Conservation (phyloP, 2,329 filamentous ascomycete genomes). For the Fusarium liriodendri region DNA sequence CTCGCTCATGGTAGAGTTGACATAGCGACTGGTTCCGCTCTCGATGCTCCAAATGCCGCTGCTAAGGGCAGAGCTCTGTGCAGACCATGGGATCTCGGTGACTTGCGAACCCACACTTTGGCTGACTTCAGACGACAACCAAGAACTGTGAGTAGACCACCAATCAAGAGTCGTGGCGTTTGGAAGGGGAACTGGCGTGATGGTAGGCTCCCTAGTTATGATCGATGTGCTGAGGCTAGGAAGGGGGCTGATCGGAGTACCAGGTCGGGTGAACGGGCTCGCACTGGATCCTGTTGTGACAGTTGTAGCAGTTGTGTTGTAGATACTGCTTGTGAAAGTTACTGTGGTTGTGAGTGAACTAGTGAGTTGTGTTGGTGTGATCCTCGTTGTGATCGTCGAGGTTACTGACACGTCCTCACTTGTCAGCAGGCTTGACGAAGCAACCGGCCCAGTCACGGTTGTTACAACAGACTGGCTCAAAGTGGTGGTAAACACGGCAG, state of each 20-base stretch:
- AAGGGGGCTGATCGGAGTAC: slow-evolving; percentile 3
- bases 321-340: slow-evolving; percentile 20
- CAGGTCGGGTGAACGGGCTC: neutral
- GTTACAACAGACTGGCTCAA: neutral
- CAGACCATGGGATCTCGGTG: neutral
- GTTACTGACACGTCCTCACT: slow-evolving; percentile 4
- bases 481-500: neutral
- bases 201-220: slow-evolving; percentile 18
- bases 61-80: slow-evolving; percentile 9
- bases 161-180: slow-evolving; percentile 21
- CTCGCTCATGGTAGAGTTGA: slow-evolving; percentile 26
- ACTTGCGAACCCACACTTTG: neutral
- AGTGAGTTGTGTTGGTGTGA: slow-evolving; percentile 6
- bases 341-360: slow-evolving; percentile 11
- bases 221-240: slow-evolving; percentile 17
- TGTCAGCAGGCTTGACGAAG: neutral
- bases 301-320: slow-evolving; percentile 18
- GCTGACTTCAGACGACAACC: neutral
- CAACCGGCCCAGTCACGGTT: neutral
- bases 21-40: slow-evolving; percentile 22
- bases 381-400: slow-evolving; percentile 29
- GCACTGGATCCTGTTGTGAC: neutral
- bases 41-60: slow-evolving; percentile 7
- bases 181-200: slow-evolving; percentile 26
- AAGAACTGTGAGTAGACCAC: slow-evolving; percentile 9